These are phyloP conservation scores for Abrus precatorius DNA, from an alignment of 306 rosid genomes.

Conservation along the genomic window DNA sequence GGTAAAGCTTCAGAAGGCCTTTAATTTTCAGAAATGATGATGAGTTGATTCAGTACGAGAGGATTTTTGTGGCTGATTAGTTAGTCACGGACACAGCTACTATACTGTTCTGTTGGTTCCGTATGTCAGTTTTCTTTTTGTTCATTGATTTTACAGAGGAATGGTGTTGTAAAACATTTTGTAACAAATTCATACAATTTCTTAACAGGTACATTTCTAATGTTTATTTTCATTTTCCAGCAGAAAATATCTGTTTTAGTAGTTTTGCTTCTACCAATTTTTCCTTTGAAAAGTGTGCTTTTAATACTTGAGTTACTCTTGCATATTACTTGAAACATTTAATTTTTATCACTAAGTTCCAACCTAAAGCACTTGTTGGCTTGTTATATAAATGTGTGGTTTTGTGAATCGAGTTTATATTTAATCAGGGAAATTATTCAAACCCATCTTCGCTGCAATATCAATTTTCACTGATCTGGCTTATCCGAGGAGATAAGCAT, in stretches of 20 bases:
- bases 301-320: background rate
- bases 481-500: background rate
- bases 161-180: slow-evolving; percentile 45
- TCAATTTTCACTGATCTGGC: slow-evolving; percentile 8
- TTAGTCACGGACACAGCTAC: slow-evolving; percentile 39
- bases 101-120: slow-evolving; percentile 29
- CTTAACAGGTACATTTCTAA: background rate
- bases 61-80: slow-evolving; percentile 41
- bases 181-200: slow-evolving; percentile 27
- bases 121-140: slow-evolving; percentile 1
- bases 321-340: slow-evolving; percentile 17
- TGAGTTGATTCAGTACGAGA: slow-evolving; percentile 29
- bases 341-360: slow-evolving; percentile 3
- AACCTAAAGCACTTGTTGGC: background rate
- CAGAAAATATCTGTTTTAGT: slow-evolving; percentile 17
- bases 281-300: slow-evolving; percentile 1
- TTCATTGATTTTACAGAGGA: slow-evolving; percentile 37
- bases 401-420: background rate
- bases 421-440: background rate
- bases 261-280: slow-evolving; percentile 17
- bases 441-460: slow-evolving; percentile 31
- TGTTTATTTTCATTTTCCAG: slow-evolving; percentile 24
- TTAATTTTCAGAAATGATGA: slow-evolving; percentile 42
- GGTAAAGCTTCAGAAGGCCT: slow-evolving; percentile 42
- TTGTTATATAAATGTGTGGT: background rate